Base-by-base conservation (phyloP, 495 filamentous ascomycete genomes). In the Lasiosphaeria hispida region DNA sequence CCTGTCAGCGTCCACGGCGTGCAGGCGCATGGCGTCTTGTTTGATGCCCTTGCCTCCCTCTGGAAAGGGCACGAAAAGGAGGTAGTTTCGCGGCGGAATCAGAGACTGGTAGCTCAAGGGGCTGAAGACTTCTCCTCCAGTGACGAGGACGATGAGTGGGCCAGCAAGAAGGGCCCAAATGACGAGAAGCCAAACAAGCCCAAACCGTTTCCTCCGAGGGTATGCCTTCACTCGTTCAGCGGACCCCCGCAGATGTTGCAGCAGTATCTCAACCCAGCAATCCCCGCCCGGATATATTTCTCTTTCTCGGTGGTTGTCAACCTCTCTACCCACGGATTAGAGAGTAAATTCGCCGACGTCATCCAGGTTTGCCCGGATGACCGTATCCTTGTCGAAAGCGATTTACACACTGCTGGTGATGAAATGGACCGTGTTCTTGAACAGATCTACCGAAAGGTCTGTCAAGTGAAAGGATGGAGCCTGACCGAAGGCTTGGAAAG, bases 151-250 rank as follows among this genome's bases (percentile, higher is more conserved):
- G 69, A 75, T 33, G 69, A 72, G 47, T 63, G 7, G 17, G 66
- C 62, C 7, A 52, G 58, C 0, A 66, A 61, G 18, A 14, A 58
- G 17, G 55, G 47, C 3, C 23, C 40, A 48, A 50, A 36, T n/a
- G 34, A 45, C 36, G 48, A 38, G 33, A 61, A 58, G 53, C 48
- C 38, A 4, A 64, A 66, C 58, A 47, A 60, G 42, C 62, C 68
- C 0, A 75, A 78, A 40, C 88, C 88, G 0, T 98, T 88, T 66
- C 94, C 94, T 8, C 92, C 93, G 1, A 83, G 92, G 35, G 87
- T 97, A 63, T 98, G 94, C 66, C 80, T 98, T 63, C 94, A 98
- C 72, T 96, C 92, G 0, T 98, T 90, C 68, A 92, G 89, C 35
- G 95, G 92, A 0, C 81, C 88, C n/a, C 72, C 82, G 17, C 86